phyloP scores from a whole-genome alignment of 1,139 yeast species.

The Hemisphaericaspora subhashii region DNA sequence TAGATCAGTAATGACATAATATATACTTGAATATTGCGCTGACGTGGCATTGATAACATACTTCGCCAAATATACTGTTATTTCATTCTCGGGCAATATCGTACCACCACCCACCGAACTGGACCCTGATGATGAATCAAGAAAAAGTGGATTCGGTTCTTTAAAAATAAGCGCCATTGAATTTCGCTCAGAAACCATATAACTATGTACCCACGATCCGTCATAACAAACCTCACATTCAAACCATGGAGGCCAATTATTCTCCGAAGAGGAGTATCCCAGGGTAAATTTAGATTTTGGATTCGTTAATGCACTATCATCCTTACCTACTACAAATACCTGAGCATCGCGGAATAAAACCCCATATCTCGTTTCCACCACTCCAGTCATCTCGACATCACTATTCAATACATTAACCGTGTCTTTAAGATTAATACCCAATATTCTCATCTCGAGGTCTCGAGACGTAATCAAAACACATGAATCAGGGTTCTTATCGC shows the following conservation, averaged over 20 bases:
- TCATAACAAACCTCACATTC: constrained; percentile 75
- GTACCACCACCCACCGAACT: background rate
- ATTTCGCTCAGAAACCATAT: constrained; percentile 59
- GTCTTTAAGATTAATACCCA: constrained; percentile 53
- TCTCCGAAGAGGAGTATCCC: constrained; percentile 24
- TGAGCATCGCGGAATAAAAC: constrained; percentile 68
- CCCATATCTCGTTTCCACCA: constrained; percentile 74
- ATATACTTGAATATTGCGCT: constrained; percentile 66
- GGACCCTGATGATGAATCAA: constrained; percentile 16
- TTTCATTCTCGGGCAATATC: constrained; percentile 20
- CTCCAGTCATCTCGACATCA: constrained; percentile 39
- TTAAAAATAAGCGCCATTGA: constrained; percentile 63
- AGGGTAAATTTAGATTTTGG: constrained; percentile 26
- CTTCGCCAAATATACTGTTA: constrained; percentile 62
- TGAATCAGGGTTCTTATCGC: constrained; percentile 33
- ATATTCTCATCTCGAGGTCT: constrained; percentile 66
- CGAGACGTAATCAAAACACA: constrained; percentile 62
- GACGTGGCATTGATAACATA: constrained; percentile 74
- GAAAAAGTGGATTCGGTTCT: constrained; percentile 64
- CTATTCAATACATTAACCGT: constrained; percentile 42
- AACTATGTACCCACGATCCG: constrained; percentile 50
- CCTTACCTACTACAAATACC: constrained; percentile 60
- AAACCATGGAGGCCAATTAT: constrained; percentile 83
- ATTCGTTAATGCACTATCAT: constrained; percentile 16
- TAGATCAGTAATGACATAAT: constrained; percentile 62